Evolutionary conservation across 2,329 filamentous ascomycete genomes (phyloP).

Genomic region (Monosporascus sp.): DNA sequence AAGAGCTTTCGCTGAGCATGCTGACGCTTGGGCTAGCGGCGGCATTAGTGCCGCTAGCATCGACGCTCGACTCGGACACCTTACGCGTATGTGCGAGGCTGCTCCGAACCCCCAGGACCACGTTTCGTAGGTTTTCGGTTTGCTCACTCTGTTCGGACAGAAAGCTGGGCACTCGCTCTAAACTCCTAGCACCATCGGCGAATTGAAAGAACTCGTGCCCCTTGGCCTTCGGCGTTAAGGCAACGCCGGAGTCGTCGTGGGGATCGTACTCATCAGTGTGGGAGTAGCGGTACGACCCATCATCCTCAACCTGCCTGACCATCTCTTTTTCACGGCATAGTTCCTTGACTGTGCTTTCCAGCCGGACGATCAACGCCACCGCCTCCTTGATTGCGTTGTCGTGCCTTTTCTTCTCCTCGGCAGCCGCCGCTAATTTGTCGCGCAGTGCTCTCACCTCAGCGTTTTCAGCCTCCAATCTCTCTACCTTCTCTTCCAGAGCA

Average conservation of each 20-base stretch:
- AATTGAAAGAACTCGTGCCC: conserved; percentile 9
- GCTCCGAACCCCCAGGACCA: conserved; percentile 47
- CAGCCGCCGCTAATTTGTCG: conserved; percentile 51
- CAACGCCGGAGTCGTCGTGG: conserved; percentile 13
- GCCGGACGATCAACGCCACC: conserved; percentile 61
- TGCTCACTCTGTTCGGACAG: conserved; percentile 55
- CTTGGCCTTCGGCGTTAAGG: conserved; percentile 16
- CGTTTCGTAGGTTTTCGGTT: conserved; percentile 56
- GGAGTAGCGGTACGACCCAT: conserved; percentile 30
- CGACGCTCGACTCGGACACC: conserved; percentile 36
- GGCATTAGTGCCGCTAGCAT: conserved; percentile 30
- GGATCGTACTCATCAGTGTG: conserved; percentile 24
- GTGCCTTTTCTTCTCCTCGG: conserved; percentile 49
- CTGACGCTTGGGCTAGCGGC: conserved; percentile 57
- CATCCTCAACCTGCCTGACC: conserved; percentile 45
- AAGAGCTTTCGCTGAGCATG: conserved; percentile 63
- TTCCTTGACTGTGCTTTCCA: conserved; percentile 57
- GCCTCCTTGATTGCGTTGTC: conserved; percentile 69
- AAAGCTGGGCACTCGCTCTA: conserved; percentile 61
- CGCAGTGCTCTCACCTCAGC: conserved; percentile 53
- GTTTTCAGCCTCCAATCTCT: conserved; percentile 49
- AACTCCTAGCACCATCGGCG: conserved; percentile 30
- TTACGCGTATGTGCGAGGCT: conserved; percentile 49
- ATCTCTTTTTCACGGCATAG: conserved; percentile 50
- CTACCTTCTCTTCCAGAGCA: conserved; percentile 53